Conservation (phyloP, 2,329 filamentous ascomycete species). For the Trichocomaceae sp. region DNA sequence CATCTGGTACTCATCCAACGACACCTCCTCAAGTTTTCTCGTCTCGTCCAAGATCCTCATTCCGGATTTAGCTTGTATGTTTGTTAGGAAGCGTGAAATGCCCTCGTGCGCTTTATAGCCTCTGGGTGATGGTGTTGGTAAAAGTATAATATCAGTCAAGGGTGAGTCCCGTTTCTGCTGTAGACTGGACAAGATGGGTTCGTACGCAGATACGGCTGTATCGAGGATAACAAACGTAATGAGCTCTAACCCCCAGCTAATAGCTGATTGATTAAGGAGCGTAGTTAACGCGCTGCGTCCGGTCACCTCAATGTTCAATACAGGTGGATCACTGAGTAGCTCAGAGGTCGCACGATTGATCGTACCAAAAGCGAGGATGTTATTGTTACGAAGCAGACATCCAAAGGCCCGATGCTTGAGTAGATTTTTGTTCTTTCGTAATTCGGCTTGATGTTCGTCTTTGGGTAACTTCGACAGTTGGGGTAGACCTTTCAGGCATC, state of each 20-base stretch:
- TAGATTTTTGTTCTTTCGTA: conserved; percentile 43
- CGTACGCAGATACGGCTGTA: conserved; percentile 60
- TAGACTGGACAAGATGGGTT: conserved; percentile 56
- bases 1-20: conserved; percentile 50
- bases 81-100: background rate
- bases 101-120: background rate
- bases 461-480: background rate
- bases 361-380: conserved; percentile 53
- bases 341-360: conserved; percentile 45
- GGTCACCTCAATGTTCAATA: background rate
- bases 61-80: background rate
- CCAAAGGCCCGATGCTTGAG: conserved; percentile 57
- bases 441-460: background rate
- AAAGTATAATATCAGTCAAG: conserved; percentile 36
- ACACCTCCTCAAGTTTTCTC: background rate
- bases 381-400: conserved; percentile 45
- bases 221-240: conserved; percentile 51
- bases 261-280: background rate
- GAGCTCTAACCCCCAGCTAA: conserved; percentile 15
- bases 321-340: conserved; percentile 26
- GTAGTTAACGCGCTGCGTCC: background rate
- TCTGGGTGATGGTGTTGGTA: background rate
- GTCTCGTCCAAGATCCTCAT: background rate
- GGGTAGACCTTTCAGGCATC: background rate
- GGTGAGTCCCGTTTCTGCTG: conserved; percentile 51